Evolutionary conservation across 148 eudicot genomes (phyloP).

Genomic region (Hydrangea macrophylla): DNA sequence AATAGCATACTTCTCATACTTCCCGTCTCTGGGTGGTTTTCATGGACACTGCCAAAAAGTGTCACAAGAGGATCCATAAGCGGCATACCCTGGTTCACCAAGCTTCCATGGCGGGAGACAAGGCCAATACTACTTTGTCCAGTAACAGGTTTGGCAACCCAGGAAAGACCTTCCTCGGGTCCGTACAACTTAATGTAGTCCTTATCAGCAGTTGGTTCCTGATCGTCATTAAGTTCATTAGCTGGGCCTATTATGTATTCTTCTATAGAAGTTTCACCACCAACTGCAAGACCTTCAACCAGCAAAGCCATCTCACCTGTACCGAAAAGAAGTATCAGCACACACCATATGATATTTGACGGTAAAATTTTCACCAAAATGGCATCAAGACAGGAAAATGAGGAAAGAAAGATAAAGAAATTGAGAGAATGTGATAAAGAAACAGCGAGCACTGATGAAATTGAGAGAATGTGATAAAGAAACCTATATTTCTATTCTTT

Average conservation of each 20-base stretch:
- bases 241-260: slow-evolving; percentile 68
- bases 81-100: slow-evolving; percentile 39
- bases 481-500: neutral
- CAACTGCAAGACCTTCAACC: slow-evolving; percentile 81
- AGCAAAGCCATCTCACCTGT: slow-evolving; percentile 81
- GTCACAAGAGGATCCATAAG: slow-evolving; percentile 76
- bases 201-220: slow-evolving; percentile 31
- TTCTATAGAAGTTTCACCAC: slow-evolving; percentile 73
- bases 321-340: slow-evolving; percentile 9
- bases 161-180: slow-evolving; percentile 61
- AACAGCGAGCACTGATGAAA: neutral
- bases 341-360: neutral
- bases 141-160: slow-evolving; percentile 70
- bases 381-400: neutral
- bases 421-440: neutral
- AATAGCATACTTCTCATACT: slow-evolving; percentile 59
- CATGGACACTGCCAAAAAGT: slow-evolving; percentile 80
- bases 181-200: slow-evolving; percentile 58
- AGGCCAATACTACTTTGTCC: slow-evolving; percentile 58
- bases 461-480: neutral
- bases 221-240: slow-evolving; percentile 43
- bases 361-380: neutral
- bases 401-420: neutral
- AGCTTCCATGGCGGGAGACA: slow-evolving; percentile 69
- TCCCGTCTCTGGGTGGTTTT: slow-evolving; percentile 64